phyloP scores from a whole-genome alignment of 1,284 basidiomycete species.

The Cryptococcus sp. region DNA sequence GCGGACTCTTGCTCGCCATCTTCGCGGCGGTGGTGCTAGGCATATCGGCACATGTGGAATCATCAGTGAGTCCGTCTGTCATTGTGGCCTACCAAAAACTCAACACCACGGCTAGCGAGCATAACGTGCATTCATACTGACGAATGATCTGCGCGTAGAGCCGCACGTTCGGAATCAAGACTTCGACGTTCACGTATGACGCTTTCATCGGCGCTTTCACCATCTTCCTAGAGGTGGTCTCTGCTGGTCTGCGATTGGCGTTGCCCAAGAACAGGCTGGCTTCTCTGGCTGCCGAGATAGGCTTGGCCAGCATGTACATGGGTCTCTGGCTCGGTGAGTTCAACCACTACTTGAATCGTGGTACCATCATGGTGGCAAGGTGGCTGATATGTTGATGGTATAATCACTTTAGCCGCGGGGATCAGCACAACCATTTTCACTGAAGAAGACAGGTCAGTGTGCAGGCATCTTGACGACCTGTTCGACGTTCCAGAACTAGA shows the following conservation, averaged over 20 bases:
- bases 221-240: slow-evolving; percentile 19
- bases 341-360: neutral
- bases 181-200: slow-evolving; percentile 27
- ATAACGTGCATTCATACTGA: too few relatives aligned
- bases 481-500: slow-evolving; percentile 30
- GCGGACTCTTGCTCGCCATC: slow-evolving; percentile 20
- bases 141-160: slow-evolving; percentile 10
- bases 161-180: slow-evolving; percentile 22
- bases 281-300: too few relatives aligned
- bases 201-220: slow-evolving; percentile 36
- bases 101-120: too few relatives aligned
- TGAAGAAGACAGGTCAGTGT: slow-evolving; percentile 25
- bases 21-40: slow-evolving; percentile 33
- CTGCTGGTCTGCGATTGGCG: too few relatives aligned
- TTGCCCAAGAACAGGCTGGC: too few relatives aligned
- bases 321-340: slow-evolving; percentile 34
- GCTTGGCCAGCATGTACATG: neutral
- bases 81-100: neutral
- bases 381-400: neutral
- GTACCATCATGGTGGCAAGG: neutral
- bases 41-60: slow-evolving; percentile 35
- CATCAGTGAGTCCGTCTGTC: slow-evolving; percentile 19
- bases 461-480: slow-evolving; percentile 33
- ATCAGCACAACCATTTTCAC: slow-evolving; percentile 24
- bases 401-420: slow-evolving; percentile 14